phyloP scores from a whole-genome alignment of 2,329 filamentous ascomycete genomes.

The Ceratocystis huliohia region DNA sequence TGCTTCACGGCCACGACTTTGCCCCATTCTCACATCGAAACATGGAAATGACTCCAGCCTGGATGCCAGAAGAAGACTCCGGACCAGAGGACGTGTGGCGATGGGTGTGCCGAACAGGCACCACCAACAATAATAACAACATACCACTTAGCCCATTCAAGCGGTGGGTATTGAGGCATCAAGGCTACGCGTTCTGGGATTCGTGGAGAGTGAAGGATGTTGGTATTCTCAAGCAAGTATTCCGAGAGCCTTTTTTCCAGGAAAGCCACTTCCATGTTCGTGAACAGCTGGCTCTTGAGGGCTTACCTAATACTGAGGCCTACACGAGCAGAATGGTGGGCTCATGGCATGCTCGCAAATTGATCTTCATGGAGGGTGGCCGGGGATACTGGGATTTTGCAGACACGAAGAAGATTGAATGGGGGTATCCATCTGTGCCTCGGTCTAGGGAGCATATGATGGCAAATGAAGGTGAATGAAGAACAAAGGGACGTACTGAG shows the following conservation, averaged over 20 bases:
- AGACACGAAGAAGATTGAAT: constrained; percentile 10
- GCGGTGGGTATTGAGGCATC: constrained; percentile 14
- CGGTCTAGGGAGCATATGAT: not conserved
- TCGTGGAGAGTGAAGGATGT: not conserved
- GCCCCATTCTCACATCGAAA: constrained; percentile 10
- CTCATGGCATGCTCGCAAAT: constrained; percentile 17
- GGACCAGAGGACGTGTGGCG: constrained; percentile 17
- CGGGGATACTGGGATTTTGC: constrained; percentile 20
- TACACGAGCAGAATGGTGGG: constrained; percentile 14
- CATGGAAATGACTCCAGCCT: not conserved
- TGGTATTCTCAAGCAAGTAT: not conserved
- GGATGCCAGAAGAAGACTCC: not conserved
- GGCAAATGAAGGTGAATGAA: not conserved
- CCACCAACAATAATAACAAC: not conserved
- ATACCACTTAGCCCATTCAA: constrained; percentile 8
- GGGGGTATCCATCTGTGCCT: constrained; percentile 9
- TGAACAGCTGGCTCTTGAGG: constrained; percentile 15
- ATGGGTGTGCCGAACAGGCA: constrained; percentile 12
- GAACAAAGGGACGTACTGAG: not conserved
- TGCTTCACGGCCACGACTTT: constrained; percentile 18
- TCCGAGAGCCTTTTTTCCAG: not conserved
- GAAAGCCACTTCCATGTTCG: constrained; percentile 15
- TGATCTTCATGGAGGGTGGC: constrained; percentile 15
- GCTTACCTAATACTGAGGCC: not conserved
- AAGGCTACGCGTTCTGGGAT: constrained; percentile 20